These are phyloP conservation scores for Jackrogersella minutella DNA, from an alignment of 495 filamentous ascomycete species.

Conservation along the genomic window DNA sequence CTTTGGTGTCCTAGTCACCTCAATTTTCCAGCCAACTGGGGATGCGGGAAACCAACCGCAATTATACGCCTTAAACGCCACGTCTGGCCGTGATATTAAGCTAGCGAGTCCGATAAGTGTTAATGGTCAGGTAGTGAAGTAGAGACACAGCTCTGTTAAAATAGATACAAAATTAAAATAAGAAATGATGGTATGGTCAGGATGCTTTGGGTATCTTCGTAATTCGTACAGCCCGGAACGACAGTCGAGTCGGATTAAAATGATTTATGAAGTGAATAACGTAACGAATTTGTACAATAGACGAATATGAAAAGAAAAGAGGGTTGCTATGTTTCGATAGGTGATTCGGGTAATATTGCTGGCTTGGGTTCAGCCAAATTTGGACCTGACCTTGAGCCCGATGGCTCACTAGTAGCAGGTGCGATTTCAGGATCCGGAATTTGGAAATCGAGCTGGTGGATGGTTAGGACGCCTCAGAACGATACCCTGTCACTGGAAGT, in stretches of 20 bases:
- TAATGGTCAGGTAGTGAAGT: not conserved
- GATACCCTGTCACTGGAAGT: not conserved
- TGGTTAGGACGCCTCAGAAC: slow-evolving; percentile 21
- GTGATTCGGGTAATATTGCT: slow-evolving; percentile 26
- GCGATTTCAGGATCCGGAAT: slow-evolving; percentile 80
- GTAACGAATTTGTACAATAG: slow-evolving; percentile 24
- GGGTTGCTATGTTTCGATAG: not conserved
- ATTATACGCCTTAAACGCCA: slow-evolving; percentile 30
- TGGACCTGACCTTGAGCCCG: slow-evolving; percentile 41
- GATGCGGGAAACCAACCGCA: slow-evolving; percentile 13
- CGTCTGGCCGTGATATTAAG: slow-evolving; percentile 25
- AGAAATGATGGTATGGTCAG: slow-evolving; percentile 33
- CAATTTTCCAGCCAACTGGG: not conserved
- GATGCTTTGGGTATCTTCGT: slow-evolving; percentile 40
- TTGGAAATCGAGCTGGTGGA: slow-evolving; percentile 75
- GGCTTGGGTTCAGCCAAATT: slow-evolving; percentile 24
- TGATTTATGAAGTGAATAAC: slow-evolving; percentile 23
- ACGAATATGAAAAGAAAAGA: not conserved
- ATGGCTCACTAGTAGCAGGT: slow-evolving; percentile 39
- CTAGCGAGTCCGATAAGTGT: slow-evolving; percentile 14
- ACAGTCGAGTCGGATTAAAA: slow-evolving; percentile 36
- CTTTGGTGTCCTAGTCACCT: slow-evolving; percentile 4
- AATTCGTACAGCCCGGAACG: slow-evolving; percentile 39
- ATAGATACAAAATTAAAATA: slow-evolving; percentile 47
- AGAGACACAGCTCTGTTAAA: slow-evolving; percentile 21